A percentile compares a stretch with the other conserved stretches of the same genome.
Evolutionary conservation across 345 rosid genomes (phyloP).

Genomic region (Eucalyptus decipiens): DNA sequence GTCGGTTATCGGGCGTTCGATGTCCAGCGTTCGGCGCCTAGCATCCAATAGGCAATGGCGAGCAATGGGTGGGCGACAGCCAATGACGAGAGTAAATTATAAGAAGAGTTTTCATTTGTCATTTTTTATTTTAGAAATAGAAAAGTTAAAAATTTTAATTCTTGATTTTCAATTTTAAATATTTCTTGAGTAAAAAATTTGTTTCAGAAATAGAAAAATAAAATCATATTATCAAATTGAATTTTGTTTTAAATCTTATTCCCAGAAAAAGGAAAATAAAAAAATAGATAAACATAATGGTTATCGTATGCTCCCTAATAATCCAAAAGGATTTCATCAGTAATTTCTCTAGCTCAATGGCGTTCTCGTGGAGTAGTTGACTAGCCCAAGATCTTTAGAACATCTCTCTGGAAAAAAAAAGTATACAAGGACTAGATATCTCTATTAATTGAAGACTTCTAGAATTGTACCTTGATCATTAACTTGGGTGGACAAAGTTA

Average conservation of each 20-base stretch:
- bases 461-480: neutral
- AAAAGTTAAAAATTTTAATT: too few relatives aligned
- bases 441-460: neutral
- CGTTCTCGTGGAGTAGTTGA: neutral
- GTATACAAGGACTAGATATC: neutral
- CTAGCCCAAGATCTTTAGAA: neutral
- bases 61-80: too few relatives aligned
- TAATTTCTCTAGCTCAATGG: neutral
- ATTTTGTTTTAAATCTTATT: too few relatives aligned
- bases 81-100: rapidly evolving
- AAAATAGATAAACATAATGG: too few relatives aligned
- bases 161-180: rapidly evolving
- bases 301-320: rapidly evolving
- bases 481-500: neutral
- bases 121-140: too few relatives aligned
- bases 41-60: rapidly evolving
- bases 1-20: rapidly evolving
- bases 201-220: too few relatives aligned
- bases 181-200: too few relatives aligned
- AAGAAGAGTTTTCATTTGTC: rapidly evolving
- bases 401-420: neutral
- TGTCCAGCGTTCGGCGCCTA: rapidly evolving
- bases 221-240: rapidly evolving
- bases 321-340: too few relatives aligned
- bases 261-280: rapidly evolving